Evolutionary conservation across 768 basidiomycete genomes (phyloP), one percentile per base, ranked within the genome.

Genomic region (Daedaleopsis sinensis): DNA sequence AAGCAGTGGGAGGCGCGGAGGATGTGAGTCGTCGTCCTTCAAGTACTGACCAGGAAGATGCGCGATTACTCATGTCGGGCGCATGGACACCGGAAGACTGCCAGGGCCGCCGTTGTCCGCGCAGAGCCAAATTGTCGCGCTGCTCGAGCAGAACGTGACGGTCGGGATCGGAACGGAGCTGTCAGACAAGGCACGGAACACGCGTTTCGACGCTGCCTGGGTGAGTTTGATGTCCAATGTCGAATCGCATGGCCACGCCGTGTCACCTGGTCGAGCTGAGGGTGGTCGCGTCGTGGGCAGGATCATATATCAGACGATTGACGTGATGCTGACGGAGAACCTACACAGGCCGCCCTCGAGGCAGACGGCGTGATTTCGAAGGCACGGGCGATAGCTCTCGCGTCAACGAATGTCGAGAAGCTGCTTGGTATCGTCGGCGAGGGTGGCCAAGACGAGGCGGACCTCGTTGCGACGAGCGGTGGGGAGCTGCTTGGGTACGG

Each of bases 151-250:
- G 47, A 87, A 86, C 27, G 90, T 97, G 16, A 85, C 84, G 6
- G 86, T 93, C 36, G 91, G 85, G 10, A 69, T 93, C 50, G 90
- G 89, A 16, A 78, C 87, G 86, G 62, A 82, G 82, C 44, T 93
- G 88, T 32, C 27, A 7, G 27, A 32, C 88, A 79, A 82, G 24
- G 88, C 90, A 8, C 84, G 91, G 27, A 93, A 89, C 69, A 80
- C 89, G 10, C 84, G 89, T 15, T 91, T 94, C 65, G 93, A 96
- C 65, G 74, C 86, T 36, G 90, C 84, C 46, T 96, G 94, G 94
- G 91, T 89, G 62, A 32, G 27, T 32, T 3, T n/a, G 13, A 64
- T 61, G n/a, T 27, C 18, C n/a, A 3, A 9, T 16, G 77, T 37
- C n/a, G 13, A 21, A 1, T 11, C 35, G 42, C 27, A 23, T 21